Evolutionary conservation across 2,329 filamentous ascomycete species (phyloP).

Genomic region (Ascochyta pisi): DNA sequence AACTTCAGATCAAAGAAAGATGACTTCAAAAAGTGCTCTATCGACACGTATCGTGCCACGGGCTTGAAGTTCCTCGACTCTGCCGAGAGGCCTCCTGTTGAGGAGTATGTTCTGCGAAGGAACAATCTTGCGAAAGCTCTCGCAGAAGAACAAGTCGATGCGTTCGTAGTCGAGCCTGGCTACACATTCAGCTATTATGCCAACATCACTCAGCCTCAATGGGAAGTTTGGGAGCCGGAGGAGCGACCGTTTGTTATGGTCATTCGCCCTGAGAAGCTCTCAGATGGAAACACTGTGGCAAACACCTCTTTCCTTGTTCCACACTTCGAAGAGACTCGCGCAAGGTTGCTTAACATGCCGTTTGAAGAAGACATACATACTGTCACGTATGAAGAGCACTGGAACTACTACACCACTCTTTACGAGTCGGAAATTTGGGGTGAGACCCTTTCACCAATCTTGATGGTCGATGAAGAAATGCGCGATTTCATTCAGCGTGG

Average conservation of each 20-base stretch:
- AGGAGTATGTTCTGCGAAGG: constrained; percentile 63
- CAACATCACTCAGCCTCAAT: constrained; percentile 66
- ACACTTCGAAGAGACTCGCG: constrained; percentile 67
- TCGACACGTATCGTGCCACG: constrained; percentile 57
- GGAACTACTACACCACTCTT: constrained; percentile 67
- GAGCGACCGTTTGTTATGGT: constrained; percentile 70
- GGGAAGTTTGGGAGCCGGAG: constrained; percentile 71
- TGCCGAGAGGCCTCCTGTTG: constrained; percentile 56
- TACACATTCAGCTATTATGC: constrained; percentile 71
- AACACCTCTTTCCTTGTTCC: constrained; percentile 66
- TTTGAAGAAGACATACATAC: constrained; percentile 59
- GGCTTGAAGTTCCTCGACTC: constrained; percentile 60
- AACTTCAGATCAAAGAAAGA: constrained; percentile 14
- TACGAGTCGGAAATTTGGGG: constrained; percentile 49
- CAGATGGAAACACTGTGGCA: constrained; percentile 55
- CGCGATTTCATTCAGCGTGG: constrained; percentile 68
- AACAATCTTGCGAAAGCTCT: constrained; percentile 65
- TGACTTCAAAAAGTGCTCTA: constrained; percentile 59
- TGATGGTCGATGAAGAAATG: constrained; percentile 72
- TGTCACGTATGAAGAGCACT: constrained; percentile 69
- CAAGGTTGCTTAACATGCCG: constrained; percentile 65
- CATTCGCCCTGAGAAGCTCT: constrained; percentile 56
- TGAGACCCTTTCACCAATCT: constrained; percentile 39
- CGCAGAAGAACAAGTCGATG: constrained; percentile 59
- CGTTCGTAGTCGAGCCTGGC: constrained; percentile 68